phyloP scores from a whole-genome alignment of 108 stramenopile species.

The Cyclotella baltica region DNA sequence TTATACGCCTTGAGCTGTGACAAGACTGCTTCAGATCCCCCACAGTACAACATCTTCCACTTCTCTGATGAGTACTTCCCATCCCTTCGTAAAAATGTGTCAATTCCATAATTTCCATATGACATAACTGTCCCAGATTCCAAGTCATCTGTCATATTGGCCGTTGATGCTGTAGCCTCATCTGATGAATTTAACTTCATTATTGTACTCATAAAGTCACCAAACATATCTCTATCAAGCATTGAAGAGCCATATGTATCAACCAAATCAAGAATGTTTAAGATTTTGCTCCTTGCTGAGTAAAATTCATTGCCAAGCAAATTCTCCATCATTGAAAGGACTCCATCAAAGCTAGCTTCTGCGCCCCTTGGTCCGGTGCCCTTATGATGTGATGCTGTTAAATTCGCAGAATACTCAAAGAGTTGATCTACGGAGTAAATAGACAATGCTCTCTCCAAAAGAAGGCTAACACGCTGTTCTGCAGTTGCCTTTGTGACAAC shows the following conservation, averaged over 20 bases:
- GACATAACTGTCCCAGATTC: background rate
- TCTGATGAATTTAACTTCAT: constrained; percentile 4
- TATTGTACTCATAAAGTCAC: constrained; percentile 34
- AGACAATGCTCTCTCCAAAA: constrained; percentile 36
- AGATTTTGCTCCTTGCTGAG: constrained; percentile 8
- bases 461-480: constrained; percentile 20
- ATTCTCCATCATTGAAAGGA: constrained; percentile 33
- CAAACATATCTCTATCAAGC: constrained; percentile 34
- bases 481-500: constrained; percentile 19
- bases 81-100: constrained; percentile 7
- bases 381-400: constrained; percentile 33
- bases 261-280: constrained; percentile 31
- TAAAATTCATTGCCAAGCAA: constrained; percentile 31
- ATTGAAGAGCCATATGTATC: constrained; percentile 26
- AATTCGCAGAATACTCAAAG: constrained; percentile 37
- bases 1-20: constrained; percentile 3
- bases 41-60: constrained; percentile 17
- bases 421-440: constrained; percentile 46
- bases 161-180: background rate
- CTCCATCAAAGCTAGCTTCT: constrained; percentile 22
- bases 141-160: background rate
- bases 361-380: background rate
- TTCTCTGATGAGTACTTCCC: constrained; percentile 41
- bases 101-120: constrained; percentile 5
- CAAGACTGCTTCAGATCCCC: constrained; percentile 1